These are phyloP conservation scores for Sordaria brevicollis DNA, from an alignment of 495 filamentous ascomycete genomes.

Conservation along the genomic window DNA sequence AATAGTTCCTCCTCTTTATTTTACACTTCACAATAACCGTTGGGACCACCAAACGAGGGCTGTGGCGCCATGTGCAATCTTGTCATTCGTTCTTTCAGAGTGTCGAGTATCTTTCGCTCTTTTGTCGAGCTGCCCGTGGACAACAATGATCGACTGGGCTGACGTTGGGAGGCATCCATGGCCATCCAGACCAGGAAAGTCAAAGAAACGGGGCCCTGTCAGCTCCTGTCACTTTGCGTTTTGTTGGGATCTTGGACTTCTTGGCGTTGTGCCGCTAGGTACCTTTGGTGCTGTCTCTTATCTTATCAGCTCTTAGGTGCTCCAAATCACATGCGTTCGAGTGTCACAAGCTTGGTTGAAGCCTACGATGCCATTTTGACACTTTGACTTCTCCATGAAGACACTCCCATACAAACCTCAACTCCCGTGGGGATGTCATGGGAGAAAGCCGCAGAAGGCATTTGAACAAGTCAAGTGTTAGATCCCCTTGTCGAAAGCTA, in stretches of 20 bases:
- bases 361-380: not conserved
- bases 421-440: not conserved
- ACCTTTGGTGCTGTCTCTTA: not conserved
- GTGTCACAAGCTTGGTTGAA: not conserved
- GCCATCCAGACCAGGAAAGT: not conserved
- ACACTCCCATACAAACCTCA: not conserved
- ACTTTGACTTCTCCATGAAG: not conserved
- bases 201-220: not conserved
- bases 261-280: not conserved
- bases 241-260: constrained; percentile 5
- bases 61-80: constrained; percentile 10
- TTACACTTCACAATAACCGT: not conserved
- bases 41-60: not conserved
- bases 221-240: not conserved
- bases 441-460: not conserved
- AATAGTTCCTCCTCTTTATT: not conserved
- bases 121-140: constrained; percentile 5
- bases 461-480: not conserved
- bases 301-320: not conserved
- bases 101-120: not conserved
- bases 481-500: not conserved
- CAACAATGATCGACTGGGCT: not conserved
- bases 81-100: constrained; percentile 6
- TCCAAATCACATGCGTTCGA: not conserved
- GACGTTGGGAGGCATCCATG: not conserved